These are phyloP conservation scores for Limonomyces culmigenus DNA, from an alignment of 1,284 basidiomycete genomes.

Conservation along the genomic window DNA sequence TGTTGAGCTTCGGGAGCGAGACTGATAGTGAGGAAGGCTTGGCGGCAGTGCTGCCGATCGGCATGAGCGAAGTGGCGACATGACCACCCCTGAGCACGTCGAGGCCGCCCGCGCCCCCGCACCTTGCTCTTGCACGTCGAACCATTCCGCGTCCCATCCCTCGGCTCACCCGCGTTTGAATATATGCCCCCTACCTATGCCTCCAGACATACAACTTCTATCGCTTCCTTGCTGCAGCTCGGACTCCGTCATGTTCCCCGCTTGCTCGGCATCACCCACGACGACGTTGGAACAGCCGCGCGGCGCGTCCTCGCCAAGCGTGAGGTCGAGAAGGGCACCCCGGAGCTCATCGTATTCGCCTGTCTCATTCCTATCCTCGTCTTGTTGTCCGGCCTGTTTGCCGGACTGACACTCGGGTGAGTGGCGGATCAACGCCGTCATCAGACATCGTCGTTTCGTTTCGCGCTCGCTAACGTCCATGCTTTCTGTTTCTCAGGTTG, in stretches of 20 bases:
- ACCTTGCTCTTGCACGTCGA: not conserved
- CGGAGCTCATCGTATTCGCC: conserved; percentile 26
- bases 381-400: conserved; percentile 46
- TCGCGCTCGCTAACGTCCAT: too few species aligned
- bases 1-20: not conserved
- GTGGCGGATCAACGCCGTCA: too few species aligned
- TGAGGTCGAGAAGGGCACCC: conserved; percentile 14
- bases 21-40: not conserved
- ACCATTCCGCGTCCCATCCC: not conserved
- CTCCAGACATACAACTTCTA: too few species aligned
- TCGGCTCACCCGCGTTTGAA: too few species aligned
- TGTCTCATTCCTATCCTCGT: conserved; percentile 45
- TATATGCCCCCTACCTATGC: too few species aligned
- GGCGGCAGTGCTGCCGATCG: not conserved
- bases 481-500: conserved; percentile 24
- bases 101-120: not conserved
- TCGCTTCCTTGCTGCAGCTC: too few species aligned
- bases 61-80: not conserved
- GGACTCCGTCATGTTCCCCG: too few species aligned
- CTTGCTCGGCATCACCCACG: too few species aligned
- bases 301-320: conserved; percentile 13
- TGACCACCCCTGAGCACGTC: not conserved
- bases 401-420: conserved; percentile 59
- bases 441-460: too few species aligned
- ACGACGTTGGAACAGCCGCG: too few species aligned